Evolutionary conservation across 805 yeast genomes (phyloP).

Genomic region (Cyberlindnera euphorbiiphila): DNA sequence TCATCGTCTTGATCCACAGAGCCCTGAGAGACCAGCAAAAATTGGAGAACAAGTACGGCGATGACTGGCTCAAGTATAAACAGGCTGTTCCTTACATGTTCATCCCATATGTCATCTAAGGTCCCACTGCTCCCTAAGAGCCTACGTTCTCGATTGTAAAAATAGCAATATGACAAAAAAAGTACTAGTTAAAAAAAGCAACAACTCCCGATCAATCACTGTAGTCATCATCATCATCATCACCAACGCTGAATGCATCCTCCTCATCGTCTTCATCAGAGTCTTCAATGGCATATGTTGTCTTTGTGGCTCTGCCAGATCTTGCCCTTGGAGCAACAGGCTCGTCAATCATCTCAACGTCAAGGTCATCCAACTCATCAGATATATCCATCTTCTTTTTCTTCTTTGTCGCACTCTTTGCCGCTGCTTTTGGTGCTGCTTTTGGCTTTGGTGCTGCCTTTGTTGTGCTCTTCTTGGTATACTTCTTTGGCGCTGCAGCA

Average conservation of each 20-base stretch:
- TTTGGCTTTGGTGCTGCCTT: conserved; percentile 1
- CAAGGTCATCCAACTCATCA: conserved; percentile 18
- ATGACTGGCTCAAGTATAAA: conserved; percentile 85
- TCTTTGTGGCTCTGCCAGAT: conserved; percentile 19
- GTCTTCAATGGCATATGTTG: conserved; percentile 12
- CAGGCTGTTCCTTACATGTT: conserved; percentile 88
- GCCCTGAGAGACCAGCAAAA: conserved; percentile 83
- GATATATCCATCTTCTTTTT: conserved; percentile 6
- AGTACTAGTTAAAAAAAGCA: neutral
- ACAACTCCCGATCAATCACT: conserved; percentile 10
- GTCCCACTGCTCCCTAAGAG: no score
- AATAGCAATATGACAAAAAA: neutral
- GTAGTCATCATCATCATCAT: conserved; percentile 19
- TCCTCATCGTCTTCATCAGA: conserved; percentile 16
- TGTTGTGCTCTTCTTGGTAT: conserved; percentile 5
- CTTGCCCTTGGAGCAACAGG: conserved; percentile 17
- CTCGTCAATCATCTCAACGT: conserved; percentile 11
- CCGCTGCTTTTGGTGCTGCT: no score
- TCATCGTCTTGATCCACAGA: conserved; percentile 83
- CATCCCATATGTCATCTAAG: conserved; percentile 77
- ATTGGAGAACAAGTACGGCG: conserved; percentile 85
- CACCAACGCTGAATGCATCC: conserved; percentile 5
- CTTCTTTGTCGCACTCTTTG: conserved; percentile 5
- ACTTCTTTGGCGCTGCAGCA: conserved; percentile 5
- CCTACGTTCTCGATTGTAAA: no score